Base-by-base conservation (phyloP, 331 rosid species). In the Telfairia occidentalis region DNA sequence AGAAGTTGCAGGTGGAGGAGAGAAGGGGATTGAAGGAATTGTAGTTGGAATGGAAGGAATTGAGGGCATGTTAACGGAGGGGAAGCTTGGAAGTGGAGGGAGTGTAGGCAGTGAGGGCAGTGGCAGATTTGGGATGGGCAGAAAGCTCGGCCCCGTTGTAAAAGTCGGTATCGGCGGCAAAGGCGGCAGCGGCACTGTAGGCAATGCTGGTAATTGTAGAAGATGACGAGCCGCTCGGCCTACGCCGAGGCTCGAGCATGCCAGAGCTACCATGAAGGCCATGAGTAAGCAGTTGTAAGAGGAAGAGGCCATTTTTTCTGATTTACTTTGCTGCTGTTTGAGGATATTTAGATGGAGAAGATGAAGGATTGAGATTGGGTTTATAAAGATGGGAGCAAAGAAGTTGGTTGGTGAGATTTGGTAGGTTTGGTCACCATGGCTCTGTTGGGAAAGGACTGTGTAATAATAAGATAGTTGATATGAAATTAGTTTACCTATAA, bases 11-110 rank as follows among this genome's bases (percentile, higher is more conserved):
- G 57, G 57, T 6, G 18, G 54, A 16, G 54, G 21, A 18, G 23
- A n/a, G n/a, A n/a, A n/a, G n/a, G n/a, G n/a, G n/a, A n/a, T n/a
- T n/a, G n/a, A n/a, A n/a, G n/a, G n/a, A n/a, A n/a, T n/a, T n/a
- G n/a, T n/a, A n/a, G n/a, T n/a, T n/a, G n/a, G n/a, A n/a, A n/a
- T n/a, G n/a, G n/a, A n/a, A n/a, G n/a, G n/a, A n/a, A n/a, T n/a
- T n/a, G n/a, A 3, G 64, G 76, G 81, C 13, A 26, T 43, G 65
- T 74, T 54, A 1, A 21, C 0, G 29, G 59, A 32, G 24, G 72
- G 75, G 21, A 71, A 21, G 76, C 72, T 82, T 18, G 79, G 79
- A 29, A 81, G 55, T 67, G 57, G 79, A 12, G 84, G 76, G 54
- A 81, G 64, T 58, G 67, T 75, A 9, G 84, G 71, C 29, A 59